Evolutionary conservation across 2,329 filamentous ascomycete species (phyloP), one percentile per base, ranked within the genome.

Genomic region (Cladosporium sp.): DNA sequence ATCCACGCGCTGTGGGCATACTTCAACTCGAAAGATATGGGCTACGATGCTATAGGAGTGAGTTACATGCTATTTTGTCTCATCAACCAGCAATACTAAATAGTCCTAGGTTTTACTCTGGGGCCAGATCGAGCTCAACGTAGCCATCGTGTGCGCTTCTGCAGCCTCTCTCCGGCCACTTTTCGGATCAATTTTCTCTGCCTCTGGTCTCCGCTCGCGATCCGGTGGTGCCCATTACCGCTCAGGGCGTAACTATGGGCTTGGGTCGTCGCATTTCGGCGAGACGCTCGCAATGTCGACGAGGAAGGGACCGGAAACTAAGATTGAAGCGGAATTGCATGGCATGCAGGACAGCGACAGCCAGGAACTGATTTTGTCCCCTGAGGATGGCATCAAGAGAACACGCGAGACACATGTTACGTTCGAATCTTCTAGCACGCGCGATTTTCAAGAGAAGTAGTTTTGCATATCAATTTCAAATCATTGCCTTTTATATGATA

Each of bases 21-120:
- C 49, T 44, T 62, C 33, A 21, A 31, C 49, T 37, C 26, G 31
- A 35, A 23, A 26, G 60, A 62, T 26, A 33, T 31, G 16, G 49
- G 26, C 21, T 62, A 35, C 16, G 46, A 52, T 6, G 53, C 60
- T 12, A 62, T 62, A 49, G 60, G 53, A 14, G 58, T 61, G 31
- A 21, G 58, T 49, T 1, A 5, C 46, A 12, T n/a, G 5, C 6
- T 12, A 5, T 5, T 1, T 21, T 10, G 1, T 5, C 21, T 23
- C 12, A 16, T 12, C 7, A 55, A 5, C 6, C 2, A 5, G 18
- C 8, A 8, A 16, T 7, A 11, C 55, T 57, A 35, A 57, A 11
- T 3, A 11, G 23, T 18, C 14, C 18, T 62, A 72, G 69, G 69
- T 73, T 29, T 67, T 72, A 16, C 65, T 63, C 23, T 63, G 61